Evolutionary conservation across 2,329 filamentous ascomycete genomes (phyloP), one percentile per base, ranked within the genome.

Genomic region (Sporothrix luriei): DNA sequence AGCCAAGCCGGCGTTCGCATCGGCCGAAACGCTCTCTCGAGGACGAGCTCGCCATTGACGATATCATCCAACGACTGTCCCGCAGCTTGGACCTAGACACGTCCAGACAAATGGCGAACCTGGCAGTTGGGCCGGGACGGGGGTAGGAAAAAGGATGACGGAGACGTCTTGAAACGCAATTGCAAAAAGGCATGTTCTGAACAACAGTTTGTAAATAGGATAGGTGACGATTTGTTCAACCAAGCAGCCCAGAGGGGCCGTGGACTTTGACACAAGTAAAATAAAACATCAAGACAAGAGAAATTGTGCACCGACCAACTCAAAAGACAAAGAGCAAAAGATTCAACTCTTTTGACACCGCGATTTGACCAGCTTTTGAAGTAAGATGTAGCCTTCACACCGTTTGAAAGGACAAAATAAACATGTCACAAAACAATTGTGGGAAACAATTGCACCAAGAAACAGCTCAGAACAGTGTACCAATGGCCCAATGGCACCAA

Each of bases 1-100:
- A n/a, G n/a, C 26, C 57, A 21, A 26, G 14, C 26, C 21, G 16
- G n/a, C 3, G 14, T 21, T 7, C n/a, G 10, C 40, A 43, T 59
- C 38, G 4, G 13, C 40, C 38, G 16, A 26, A 14, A 9, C 40
- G 21, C 38, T 62, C 57, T 6, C 21, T 62, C n/a, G 38, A 62
- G 10, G 38, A 62, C 6, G 57, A 62, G 13, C n/a, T 62, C 14
- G 38, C 21, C 38, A 14, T 62, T 43, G 57, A 62, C 38, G 21
- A 46, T 16, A 38, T 62, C 57, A 46, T 62, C 38, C 7, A 5
- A 3, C 14, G 57, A 5, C 33, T 62, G 38, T 62, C 57, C 14
- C 57, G 57, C 57, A 46, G 57, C 57, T 62, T 46, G 13, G 38
- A 62, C 40, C 11, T 62, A 26, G 24, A 46, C 9, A 62, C 57